These are phyloP conservation scores for Chlorella sp. DNA, from an alignment of 139 green algal genomes.

Conservation along the genomic window DNA sequence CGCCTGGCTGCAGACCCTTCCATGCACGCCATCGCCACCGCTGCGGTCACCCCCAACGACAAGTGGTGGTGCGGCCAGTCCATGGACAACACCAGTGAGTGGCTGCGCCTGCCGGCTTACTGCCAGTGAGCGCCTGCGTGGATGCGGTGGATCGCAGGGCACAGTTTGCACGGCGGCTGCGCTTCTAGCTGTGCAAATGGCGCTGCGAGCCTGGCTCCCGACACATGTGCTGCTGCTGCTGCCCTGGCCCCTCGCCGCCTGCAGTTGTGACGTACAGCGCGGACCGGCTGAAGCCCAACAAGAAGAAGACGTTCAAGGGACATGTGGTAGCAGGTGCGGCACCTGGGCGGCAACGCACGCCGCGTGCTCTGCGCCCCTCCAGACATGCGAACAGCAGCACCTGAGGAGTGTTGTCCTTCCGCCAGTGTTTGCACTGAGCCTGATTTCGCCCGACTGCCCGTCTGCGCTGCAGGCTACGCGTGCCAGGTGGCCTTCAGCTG, in stretches of 20 bases:
- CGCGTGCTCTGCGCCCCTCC: too few relatives aligned
- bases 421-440: too few relatives aligned
- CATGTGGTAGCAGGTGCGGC: conserved; percentile 79
- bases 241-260: neutral
- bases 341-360: too few relatives aligned
- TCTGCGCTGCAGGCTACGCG: conserved; percentile 38
- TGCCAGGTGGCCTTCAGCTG: conserved; percentile 72
- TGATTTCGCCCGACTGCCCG: too few relatives aligned
- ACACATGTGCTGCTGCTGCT: neutral
- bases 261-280: conserved; percentile 90
- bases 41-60: conserved; percentile 76
- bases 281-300: conserved; percentile 90
- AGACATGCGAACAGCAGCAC: too few relatives aligned
- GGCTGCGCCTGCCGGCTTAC: neutral
- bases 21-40: conserved; percentile 95
- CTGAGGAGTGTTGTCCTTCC: too few relatives aligned
- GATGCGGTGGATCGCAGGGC: too few relatives aligned
- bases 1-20: conserved; percentile 78
- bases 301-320: conserved; percentile 97
- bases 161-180: too few relatives aligned
- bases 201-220: neutral
- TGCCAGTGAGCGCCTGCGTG: neutral
- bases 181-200: too few relatives aligned
- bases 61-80: conserved; percentile 80
- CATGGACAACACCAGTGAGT: conserved; percentile 71